Evolutionary conservation across 2,329 filamentous ascomycete species (phyloP).

Genomic region (Metarhizium guizhouense): DNA sequence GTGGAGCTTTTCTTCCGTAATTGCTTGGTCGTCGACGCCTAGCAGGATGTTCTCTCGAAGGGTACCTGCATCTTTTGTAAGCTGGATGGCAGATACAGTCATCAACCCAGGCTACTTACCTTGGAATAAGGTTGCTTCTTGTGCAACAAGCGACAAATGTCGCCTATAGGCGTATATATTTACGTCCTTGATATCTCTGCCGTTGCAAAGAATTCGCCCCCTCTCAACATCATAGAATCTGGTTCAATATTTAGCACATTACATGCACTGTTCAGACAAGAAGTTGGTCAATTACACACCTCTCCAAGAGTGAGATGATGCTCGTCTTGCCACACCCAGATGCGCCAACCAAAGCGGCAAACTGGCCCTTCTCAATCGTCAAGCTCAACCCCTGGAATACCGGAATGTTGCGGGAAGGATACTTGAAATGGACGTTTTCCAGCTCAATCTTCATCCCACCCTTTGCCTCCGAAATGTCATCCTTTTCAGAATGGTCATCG

Average conservation of each 20-base stretch:
- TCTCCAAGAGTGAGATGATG: constrained; percentile 55
- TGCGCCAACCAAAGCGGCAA: constrained; percentile 60
- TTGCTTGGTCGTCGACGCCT: constrained; percentile 46
- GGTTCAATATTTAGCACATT: neutral
- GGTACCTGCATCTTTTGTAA: constrained; percentile 28
- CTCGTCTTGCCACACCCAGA: constrained; percentile 67
- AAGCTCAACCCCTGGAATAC: constrained; percentile 55
- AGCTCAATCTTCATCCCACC: constrained; percentile 49
- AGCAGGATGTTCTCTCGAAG: constrained; percentile 63
- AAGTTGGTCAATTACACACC: neutral
- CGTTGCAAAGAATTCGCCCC: constrained; percentile 58
- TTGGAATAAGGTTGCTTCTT: constrained; percentile 66
- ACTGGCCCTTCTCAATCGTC: constrained; percentile 58
- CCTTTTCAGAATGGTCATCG: constrained; percentile 20
- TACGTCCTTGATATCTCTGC: constrained; percentile 46
- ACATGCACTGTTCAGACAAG: neutral
- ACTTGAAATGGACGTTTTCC: constrained; percentile 48
- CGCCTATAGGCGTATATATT: constrained; percentile 55
- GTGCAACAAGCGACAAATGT: constrained; percentile 60
- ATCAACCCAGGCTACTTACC: constrained; percentile 24
- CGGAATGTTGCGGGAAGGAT: constrained; percentile 46
- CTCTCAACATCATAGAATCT: constrained; percentile 60
- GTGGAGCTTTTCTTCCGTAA: constrained; percentile 43
- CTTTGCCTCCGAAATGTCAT: constrained; percentile 33
- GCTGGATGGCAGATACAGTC: neutral